Evolutionary conservation across 1,284 basidiomycete species (phyloP), one percentile per base, ranked within the genome.

Genomic region (Sanghuangporus weigelae): DNA sequence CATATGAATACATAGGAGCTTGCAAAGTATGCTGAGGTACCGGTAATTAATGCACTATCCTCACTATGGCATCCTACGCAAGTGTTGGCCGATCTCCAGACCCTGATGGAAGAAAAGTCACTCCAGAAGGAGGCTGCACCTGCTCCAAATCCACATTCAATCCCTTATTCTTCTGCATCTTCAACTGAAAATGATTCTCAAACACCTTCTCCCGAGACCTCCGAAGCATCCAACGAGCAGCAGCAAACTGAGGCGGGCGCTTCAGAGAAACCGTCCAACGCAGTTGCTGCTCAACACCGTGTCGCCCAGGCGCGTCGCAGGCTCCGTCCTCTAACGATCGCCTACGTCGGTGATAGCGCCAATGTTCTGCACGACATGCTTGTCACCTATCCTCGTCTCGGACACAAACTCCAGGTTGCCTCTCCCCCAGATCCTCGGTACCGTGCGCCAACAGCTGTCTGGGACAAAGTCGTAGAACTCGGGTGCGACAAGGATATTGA

Each of bases 311-410:
- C 7, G 12, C 26, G 31, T 38, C 10, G 79, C 1, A 69, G 73
- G 1, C 76, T 92, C 19, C 82, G 78, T 0, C 84, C 88, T 0
- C 81, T 97, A 65, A 97, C 94, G 4, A 78, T 97, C 53, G 90
- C 96, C 3, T 99, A 96, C 77, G 86, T 99, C 59, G 97, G 96
- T 7, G 97, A 99, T 78, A 90, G 90, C 39, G 94, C 96, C 67
- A 99, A 99, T 74, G 95, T 99, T 60, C 81, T 97, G 63, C 95
- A 98, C 76, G 96, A 99, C 75, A 96, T 99, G 90, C 86, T 98
- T 42, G 96, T 98, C 62, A 87, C 93, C 7, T 92, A 92, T 71
- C 96, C 96, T 42, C 87, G 97, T 46, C 77, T 99, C 1, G 97
- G 97, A 0, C 94, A 96, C 76, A 78, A 87, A 62, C 75, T 99